phyloP scores from a whole-genome alignment of 768 basidiomycete species.

The Lepiota subincarnata region DNA sequence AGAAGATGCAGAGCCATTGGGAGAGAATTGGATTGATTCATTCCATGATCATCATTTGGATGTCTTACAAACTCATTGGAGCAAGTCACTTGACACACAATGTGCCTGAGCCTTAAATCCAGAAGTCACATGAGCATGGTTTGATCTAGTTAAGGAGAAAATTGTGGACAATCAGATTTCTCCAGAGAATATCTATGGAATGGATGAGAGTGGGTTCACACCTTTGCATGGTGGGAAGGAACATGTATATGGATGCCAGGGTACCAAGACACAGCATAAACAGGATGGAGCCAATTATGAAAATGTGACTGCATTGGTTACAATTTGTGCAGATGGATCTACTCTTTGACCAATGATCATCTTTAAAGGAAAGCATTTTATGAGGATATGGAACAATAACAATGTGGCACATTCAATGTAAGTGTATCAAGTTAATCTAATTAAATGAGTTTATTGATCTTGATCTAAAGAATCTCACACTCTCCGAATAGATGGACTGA shows the following conservation, averaged over 20 bases:
- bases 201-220: slow-evolving; percentile 32
- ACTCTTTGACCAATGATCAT: slow-evolving; percentile 19
- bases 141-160: slow-evolving; percentile 22
- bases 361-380: slow-evolving; percentile 24
- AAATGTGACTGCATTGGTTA: slow-evolving; percentile 20
- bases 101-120: slow-evolving; percentile 27
- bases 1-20: not conserved
- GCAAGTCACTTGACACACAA: slow-evolving; percentile 27
- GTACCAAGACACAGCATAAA: slow-evolving; percentile 26
- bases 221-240: slow-evolving; percentile 16
- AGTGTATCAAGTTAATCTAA: slow-evolving; percentile 7
- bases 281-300: slow-evolving; percentile 23
- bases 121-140: slow-evolving; percentile 26
- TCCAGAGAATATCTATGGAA: slow-evolving; percentile 24
- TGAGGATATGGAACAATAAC: slow-evolving; percentile 18
- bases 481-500: slow-evolving; percentile 28
- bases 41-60: slow-evolving; percentile 25
- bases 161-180: slow-evolving; percentile 21
- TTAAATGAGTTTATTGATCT: not conserved
- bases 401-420: slow-evolving; percentile 22
- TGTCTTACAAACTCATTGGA: slow-evolving; percentile 26
- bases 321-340: slow-evolving; percentile 25
- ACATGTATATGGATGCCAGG: slow-evolving; percentile 21
- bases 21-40: not conserved
- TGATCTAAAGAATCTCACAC: slow-evolving; percentile 18